A percentile compares a stretch with the other conserved stretches of the same genome.
Conservation (phyloP, 371 early-diverging fungal species). For the Dichotomocladium elegans region DNA sequence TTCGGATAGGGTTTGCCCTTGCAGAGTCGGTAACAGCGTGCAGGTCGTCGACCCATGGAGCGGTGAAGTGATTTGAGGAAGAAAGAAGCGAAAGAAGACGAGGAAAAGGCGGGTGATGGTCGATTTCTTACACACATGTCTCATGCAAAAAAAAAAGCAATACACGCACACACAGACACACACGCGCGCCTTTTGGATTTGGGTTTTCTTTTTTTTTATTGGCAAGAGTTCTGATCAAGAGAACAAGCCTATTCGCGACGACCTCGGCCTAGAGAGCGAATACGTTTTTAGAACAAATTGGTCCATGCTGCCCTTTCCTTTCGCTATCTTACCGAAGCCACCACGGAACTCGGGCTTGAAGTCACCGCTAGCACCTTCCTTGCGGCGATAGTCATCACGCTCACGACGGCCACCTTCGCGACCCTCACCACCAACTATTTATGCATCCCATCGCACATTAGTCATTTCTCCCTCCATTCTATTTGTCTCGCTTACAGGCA, state of each 20-base stretch:
- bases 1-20: conserved; percentile 99
- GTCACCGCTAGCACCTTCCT: conserved; percentile 90
- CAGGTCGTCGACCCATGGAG: conserved; percentile 99
- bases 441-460: not conserved
- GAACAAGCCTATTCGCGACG: conserved; percentile 33
- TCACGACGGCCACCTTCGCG: conserved; percentile 65
- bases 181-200: not conserved
- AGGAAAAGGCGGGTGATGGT: no score
- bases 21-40: conserved; percentile 99
- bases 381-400: conserved; percentile 87
- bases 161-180: no score
- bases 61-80: no score
- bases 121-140: no score
- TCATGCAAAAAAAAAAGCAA: no score
- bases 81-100: not conserved
- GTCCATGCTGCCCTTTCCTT: not conserved
- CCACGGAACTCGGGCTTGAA: conserved; percentile 95
- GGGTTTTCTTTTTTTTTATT: not conserved
- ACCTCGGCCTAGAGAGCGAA: conserved; percentile 27
- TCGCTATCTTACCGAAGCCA: conserved; percentile 56
- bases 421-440: conserved; percentile 42
- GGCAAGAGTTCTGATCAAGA: not conserved
- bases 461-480: not conserved
- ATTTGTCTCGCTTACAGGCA: conserved; percentile 43
- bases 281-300: not conserved